Evolutionary conservation across 176 grass and related monocot genomes (phyloP), one percentile per base, ranked within the genome.

Genomic region (Rhynchospora tenuis): DNA sequence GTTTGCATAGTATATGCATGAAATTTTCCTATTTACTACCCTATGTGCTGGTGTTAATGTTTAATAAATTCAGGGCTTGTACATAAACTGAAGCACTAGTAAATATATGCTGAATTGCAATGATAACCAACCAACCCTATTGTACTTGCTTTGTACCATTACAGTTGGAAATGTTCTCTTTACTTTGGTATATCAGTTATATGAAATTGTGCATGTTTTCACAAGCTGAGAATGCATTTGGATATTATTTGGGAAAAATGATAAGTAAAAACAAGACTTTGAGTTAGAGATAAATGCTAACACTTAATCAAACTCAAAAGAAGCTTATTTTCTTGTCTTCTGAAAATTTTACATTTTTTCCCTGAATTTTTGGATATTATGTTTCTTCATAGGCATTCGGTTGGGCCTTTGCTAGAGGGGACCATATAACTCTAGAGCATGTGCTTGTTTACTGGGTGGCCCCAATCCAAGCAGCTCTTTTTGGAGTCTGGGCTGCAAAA

Each of bases 371-470:
- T 85, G 27, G 27, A 5, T 65, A 55, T 79, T 13, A 73, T 56
- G 11, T 91, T 51, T 87, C 26, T 83, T 22, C 54, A 6, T 50
- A 99, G 96, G 96, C 96, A 76, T 95, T 99, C 88, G 96, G 89
- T 59, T 99, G 96, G 96, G 96, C 93, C 23, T 99, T 90, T 95
- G 89, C 91, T 73, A 89, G 93, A 70, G 93, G 96, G 46, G 96
- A 99, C 84, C 96, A 95, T 31, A 58, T 86, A 67, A 93, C 83
- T 57, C 59, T 95, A 26, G 93, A 99, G 28, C 96, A 99, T 83
- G 75, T 99, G 20, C 38, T 98, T 79, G 96, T 95, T 11, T 98
- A 98, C 82, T 98, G 95, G 95, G 72, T 95, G 24, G 96, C 93
- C 9, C 96, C 96, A 81, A 82, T 98, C 61, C 96, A 98, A 88